Base-by-base conservation (phyloP, 1,284 basidiomycete genomes). In the Tylopilus orsonianus region DNA sequence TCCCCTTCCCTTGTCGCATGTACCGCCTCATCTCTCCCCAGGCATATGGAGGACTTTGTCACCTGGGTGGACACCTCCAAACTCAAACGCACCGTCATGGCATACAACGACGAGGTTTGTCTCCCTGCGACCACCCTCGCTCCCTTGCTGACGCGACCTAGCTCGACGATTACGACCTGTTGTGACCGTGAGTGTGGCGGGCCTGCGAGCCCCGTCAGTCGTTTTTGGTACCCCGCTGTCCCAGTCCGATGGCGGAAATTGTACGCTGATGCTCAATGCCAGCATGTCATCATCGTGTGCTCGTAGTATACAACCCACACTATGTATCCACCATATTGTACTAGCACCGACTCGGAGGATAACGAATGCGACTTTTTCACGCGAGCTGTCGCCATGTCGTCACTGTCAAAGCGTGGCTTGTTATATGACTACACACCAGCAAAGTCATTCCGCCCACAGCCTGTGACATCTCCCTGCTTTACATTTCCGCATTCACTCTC, bases 51-150 rank as follows among this genome's bases (percentile, higher is more conserved):
- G 67, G 97, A 99, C 75, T 99, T 97, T 71, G 93, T 99, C 40
- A 98, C 97, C 18, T 99, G 97, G 97, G 94, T 99, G 14, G 95
- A 99, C 69, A 95, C 93, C 20, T 94, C 90, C 57, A 97, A 96
- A 68, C 81, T 98, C 68, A 98, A 97, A 82, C 81, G 96, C 54
- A 95, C 92, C 0, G 86, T 99, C 66, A 90, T 96, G 85, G 76
- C 79, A 56, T 99, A 99, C 79, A 99, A 98, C 68, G 95, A 97
- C 72, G 92, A 97, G 83, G 92, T 93, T 50, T 48, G 79, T 40
- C 23, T 24, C 35, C 27, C 41, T 41, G 3, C 12, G 0, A 2
- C 2, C 35, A 39, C 35, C 26, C 41, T n/a, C 29, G 0, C 30
- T 23, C 13, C 27, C 37, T 16, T 46, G 34, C 55, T 58, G 34